Percentiles rank a stretch among this genome's conserved stretches.
phyloP scores from a whole-genome alignment of 108 stramenopile genomes.

The Fistulifera solaris region DNA sequence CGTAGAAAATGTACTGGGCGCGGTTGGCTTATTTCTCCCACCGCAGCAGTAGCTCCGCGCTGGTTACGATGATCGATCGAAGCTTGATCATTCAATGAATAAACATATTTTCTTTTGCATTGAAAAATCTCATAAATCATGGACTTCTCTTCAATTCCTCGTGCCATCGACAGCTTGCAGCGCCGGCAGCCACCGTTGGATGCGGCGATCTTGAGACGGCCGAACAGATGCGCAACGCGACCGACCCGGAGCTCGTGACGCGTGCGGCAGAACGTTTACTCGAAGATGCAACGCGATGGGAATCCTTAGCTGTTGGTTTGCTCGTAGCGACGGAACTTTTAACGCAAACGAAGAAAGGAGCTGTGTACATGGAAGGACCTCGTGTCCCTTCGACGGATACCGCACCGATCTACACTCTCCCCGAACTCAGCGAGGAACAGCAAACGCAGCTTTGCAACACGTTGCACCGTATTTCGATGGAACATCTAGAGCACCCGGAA shows the following conservation, averaged over 20 bases:
- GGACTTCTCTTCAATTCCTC: constrained; percentile 73
- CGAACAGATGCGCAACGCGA: constrained; percentile 16
- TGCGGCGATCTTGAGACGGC: constrained; percentile 35
- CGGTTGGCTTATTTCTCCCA: no score
- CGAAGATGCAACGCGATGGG: constrained; percentile 46
- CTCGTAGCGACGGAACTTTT: constrained; percentile 51
- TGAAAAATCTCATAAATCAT: constrained; percentile 16
- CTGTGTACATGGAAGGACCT: constrained; percentile 77
- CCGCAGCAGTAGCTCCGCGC: no score
- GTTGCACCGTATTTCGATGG: constrained; percentile 36
- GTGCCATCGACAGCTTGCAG: constrained; percentile 51
- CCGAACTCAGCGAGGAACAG: constrained; percentile 13
- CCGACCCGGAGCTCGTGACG: neutral
- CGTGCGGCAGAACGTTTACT: constrained; percentile 10
- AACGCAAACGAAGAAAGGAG: constrained; percentile 10
- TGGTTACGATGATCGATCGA: no score
- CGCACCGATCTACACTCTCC: neutral
- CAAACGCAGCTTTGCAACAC: constrained; percentile 28
- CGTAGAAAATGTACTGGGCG: no score
- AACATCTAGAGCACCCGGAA: constrained; percentile 67
- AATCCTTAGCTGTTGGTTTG: constrained; percentile 72
- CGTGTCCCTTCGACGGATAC: constrained; percentile 38
- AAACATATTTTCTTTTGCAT: neutral
- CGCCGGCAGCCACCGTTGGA: constrained; percentile 64
- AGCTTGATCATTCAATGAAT: no score